phyloP scores from a whole-genome alignment of 1,284 basidiomycete species.

The Tilletia caries region DNA sequence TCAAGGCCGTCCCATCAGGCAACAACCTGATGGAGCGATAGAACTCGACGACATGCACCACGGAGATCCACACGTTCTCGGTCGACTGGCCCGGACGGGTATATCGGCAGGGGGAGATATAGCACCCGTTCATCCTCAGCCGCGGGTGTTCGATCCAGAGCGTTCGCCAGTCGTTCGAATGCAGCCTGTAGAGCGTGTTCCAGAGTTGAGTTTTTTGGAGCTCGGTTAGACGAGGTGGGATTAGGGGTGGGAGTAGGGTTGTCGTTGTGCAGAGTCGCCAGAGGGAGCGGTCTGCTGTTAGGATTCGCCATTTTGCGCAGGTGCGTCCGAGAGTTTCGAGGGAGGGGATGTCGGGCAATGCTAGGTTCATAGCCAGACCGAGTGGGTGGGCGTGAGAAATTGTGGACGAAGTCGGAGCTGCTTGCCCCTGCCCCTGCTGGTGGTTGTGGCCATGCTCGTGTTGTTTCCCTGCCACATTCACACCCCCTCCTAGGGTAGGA shows the following conservation, averaged over 20 bases:
- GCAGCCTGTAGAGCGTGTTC: constrained; percentile 24
- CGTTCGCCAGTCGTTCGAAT: constrained; percentile 41
- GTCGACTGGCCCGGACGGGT: constrained; percentile 42
- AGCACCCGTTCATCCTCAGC: constrained; percentile 46
- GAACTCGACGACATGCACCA: constrained; percentile 58
- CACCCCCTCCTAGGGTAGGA: constrained; percentile 21
- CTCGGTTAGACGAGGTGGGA: constrained; percentile 22
- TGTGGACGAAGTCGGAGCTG: too few relatives aligned
- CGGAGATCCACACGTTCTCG: constrained; percentile 48
- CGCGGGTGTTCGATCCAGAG: constrained; percentile 48
- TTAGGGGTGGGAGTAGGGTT: not conserved
- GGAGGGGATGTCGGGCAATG: constrained; percentile 44
- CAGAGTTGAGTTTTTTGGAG: not conserved
- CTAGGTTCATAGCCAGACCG: constrained; percentile 23
- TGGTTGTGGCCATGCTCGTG: not conserved
- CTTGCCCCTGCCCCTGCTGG: not conserved
- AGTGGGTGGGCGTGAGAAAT: not conserved
- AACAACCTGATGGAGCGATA: constrained; percentile 81
- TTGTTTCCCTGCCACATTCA: not conserved
- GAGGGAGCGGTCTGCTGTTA: constrained; percentile 24
- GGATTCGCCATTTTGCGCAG: constrained; percentile 46
- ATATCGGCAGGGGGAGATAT: constrained; percentile 50
- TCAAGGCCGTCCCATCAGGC: constrained; percentile 77
- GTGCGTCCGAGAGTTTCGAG: constrained; percentile 41
- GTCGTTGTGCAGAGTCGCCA: not conserved